Evolutionary conservation across 164 flowering plant species (phyloP).

Genomic region (Vitis vinifera): DNA sequence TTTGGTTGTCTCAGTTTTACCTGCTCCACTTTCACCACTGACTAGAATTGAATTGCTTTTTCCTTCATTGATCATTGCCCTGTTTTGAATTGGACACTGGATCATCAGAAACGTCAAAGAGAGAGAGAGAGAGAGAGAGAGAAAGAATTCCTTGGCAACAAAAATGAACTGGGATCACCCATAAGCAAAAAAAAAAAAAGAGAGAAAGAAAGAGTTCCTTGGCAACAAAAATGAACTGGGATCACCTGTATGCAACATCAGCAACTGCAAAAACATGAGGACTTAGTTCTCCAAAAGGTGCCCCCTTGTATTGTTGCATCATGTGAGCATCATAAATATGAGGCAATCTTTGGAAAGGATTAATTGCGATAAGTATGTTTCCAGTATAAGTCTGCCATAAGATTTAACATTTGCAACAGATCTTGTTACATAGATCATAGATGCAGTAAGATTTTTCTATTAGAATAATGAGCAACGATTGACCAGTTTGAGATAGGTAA

Average conservation of each 20-base stretch:
- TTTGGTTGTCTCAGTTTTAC: slow-evolving; percentile 70
- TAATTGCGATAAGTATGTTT: slow-evolving; percentile 55
- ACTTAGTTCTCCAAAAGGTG: slow-evolving; percentile 58
- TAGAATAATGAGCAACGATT: not conserved
- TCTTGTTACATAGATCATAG: not conserved
- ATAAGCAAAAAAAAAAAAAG: slow-evolving; percentile 25
- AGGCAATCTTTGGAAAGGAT: slow-evolving; percentile 56
- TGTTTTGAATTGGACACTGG: slow-evolving; percentile 12
- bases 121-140: not conserved
- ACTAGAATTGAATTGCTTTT: slow-evolving; percentile 67
- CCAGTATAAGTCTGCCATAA: slow-evolving; percentile 53
- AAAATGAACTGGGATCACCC: slow-evolving; percentile 21
- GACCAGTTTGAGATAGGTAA: not conserved
- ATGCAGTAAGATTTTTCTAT: not conserved
- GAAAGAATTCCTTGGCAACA: not conserved
- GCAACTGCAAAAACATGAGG: slow-evolving; percentile 68
- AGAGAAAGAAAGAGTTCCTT: not conserved
- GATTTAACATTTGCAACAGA: not conserved
- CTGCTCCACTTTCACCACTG: slow-evolving; percentile 78
- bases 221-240: too few relatives aligned
- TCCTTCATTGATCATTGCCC: slow-evolving; percentile 68
- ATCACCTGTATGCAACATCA: slow-evolving; percentile 56
- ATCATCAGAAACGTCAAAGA: not conserved
- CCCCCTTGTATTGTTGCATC: slow-evolving; percentile 68
- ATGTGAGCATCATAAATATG: slow-evolving; percentile 49